A percentile compares a stretch with the other conserved stretches of the same genome.
Conservation (phyloP, 148 eudicot genomes). For the Heliosperma pusillum region DNA sequence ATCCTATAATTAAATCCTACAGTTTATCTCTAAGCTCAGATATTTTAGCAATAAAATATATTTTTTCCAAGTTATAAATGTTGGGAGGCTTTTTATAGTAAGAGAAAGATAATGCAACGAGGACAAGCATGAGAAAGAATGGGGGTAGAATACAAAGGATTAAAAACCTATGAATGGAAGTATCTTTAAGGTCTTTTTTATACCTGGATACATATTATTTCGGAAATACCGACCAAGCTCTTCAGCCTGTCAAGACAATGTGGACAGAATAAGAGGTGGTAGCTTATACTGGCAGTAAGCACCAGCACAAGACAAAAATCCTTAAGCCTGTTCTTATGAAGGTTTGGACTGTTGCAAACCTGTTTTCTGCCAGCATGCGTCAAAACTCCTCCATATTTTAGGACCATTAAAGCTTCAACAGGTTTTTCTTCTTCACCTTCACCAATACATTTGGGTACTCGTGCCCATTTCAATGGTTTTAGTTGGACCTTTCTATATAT, state of each 20-base stretch:
- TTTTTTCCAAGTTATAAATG: not conserved
- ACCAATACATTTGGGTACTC: conserved; percentile 64
- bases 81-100: not conserved
- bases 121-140: not conserved
- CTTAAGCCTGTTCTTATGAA: not conserved
- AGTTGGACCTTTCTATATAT: conserved; percentile 95
- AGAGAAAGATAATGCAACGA: not conserved
- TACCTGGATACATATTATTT: conserved; percentile 98
- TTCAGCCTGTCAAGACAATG: conserved; percentile 71
- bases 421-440: conserved; percentile 97
- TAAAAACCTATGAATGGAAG: conserved; percentile 8
- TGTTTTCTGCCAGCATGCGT: conserved; percentile 99
- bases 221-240: conserved; percentile 97
- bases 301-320: conserved; percentile 2
- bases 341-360: conserved; percentile 37
- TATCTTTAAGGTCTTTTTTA: not conserved
- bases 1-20: not conserved
- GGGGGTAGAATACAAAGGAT: not conserved
- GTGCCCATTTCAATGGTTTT: conserved; percentile 89
- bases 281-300: not conserved
- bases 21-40: not conserved
- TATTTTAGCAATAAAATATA: not conserved
- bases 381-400: conserved; percentile 96
- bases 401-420: conserved; percentile 93
- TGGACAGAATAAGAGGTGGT: not conserved